Evolutionary conservation across 2,329 filamentous ascomycete genomes (phyloP), one percentile per base, ranked within the genome.

Genomic region (Epichloe bromicola): DNA sequence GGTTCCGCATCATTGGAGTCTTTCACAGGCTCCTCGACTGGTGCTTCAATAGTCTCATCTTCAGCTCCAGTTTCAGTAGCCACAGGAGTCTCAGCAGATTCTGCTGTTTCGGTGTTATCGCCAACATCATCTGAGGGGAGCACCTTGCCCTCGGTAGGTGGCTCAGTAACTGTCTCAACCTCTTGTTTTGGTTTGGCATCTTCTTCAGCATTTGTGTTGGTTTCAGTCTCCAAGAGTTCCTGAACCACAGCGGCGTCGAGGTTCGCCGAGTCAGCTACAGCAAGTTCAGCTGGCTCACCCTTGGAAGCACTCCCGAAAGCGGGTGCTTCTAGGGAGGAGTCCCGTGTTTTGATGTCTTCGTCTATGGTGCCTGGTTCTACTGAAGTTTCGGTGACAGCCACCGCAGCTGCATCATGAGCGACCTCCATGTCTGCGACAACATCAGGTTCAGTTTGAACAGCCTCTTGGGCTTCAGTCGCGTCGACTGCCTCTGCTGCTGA

Each of bases 181-280:
- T 43, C 14, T 30, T n/a, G 15, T 17, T 40, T 19, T 8, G n/a
- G 11, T 17, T 40, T 15, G n/a, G 8, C 17, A 37, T n/a, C 23
- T 40, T 36, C 23, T 11, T 51, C 39, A 23, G 48, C 50, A 46
- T 57, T 56, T 15, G 48, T 44, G 8, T 57, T 53, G 39, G 50
- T 30, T 26, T n/a, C 10, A 30, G 20, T 15, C 12, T 23, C 39
- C 17, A 30, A 30, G 26, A 2, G 26, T 30, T 30, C 26, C 26
- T 30, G 26, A 30, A 10, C 26, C 26, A 30, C 26, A 30, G 26
- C 26, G 7, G 26, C 26, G 26, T 30, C 26, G 8, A 30, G 7
- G 1, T 30, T 30, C 26, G 26, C 36, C 5, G 36, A 15, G 12
- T 37, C 36, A 12, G 36, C 12, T 37, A 37, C 36, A 37, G 12